phyloP scores from a whole-genome alignment of 495 filamentous ascomycete genomes.

The Penicillium samsonianum region DNA sequence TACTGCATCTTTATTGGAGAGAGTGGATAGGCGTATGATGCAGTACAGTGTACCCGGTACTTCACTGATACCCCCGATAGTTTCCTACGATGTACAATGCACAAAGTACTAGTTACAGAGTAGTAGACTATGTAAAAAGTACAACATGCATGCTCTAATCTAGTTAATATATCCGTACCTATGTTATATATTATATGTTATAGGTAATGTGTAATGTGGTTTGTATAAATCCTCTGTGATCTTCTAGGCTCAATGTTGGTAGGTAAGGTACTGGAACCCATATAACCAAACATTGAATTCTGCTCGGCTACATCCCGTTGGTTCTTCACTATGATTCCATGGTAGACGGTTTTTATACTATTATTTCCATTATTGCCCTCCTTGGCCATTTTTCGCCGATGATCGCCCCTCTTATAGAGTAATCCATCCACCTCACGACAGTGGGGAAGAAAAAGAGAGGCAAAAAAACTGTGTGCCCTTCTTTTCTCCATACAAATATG shows the following conservation, averaged over 20 bases:
- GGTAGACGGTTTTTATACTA: constrained; percentile 2
- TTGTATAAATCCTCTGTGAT: neutral
- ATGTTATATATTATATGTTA: too few species aligned
- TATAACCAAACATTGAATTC: constrained; percentile 3
- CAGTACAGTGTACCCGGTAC: constrained; percentile 9
- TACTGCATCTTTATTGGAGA: constrained; percentile 5
- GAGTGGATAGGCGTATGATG: constrained; percentile 11
- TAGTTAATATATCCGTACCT: too few species aligned
- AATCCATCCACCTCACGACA: constrained; percentile 22
- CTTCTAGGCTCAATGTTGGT: neutral
- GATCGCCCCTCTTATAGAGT: constrained; percentile 30
- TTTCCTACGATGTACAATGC: too few species aligned
- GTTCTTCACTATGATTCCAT: constrained; percentile 18
- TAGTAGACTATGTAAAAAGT: too few species aligned
- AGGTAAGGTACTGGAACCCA: constrained; percentile 1
- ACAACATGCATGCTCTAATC: too few species aligned
- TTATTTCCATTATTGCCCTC: too few species aligned
- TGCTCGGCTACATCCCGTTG: constrained; percentile 26
- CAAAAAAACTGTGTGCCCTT: constrained; percentile 22
- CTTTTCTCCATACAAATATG: constrained; percentile 8
- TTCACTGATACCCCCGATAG: neutral
- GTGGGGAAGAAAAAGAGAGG: constrained; percentile 28
- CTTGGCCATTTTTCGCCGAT: constrained; percentile 25
- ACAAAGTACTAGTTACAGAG: too few species aligned
- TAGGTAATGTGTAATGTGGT: too few species aligned